Evolutionary conservation across 805 yeast genomes (phyloP).

Genomic region (Hanseniaspora jakobsenii): DNA sequence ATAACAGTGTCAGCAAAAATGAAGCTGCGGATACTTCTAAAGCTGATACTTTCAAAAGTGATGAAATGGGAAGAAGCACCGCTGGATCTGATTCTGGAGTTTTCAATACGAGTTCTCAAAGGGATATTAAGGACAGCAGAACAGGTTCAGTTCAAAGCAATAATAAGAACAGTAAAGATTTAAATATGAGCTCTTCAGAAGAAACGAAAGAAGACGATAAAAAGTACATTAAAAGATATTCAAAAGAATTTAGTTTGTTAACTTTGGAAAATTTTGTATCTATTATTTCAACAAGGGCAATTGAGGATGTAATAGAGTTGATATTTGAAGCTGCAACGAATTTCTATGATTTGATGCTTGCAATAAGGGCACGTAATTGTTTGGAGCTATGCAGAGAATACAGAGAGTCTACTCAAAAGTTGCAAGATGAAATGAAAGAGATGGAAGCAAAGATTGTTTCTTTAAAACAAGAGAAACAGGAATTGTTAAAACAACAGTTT

Average conservation of each 20-base stretch:
- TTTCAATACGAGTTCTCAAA: no score
- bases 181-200: no score
- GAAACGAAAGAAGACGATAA: slow-evolving; percentile 18
- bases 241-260: no score
- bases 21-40: no score
- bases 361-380: slow-evolving; percentile 31
- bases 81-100: neutral
- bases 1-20: no score
- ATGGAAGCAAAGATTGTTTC: slow-evolving; percentile 9
- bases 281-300: slow-evolving; percentile 44
- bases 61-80: neutral
- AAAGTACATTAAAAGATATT: slow-evolving; percentile 11
- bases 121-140: no score
- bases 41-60: neutral
- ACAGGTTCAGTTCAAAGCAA: no score
- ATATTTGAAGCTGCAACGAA: slow-evolving; percentile 52
- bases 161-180: no score
- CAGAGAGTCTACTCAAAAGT: neutral
- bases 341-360: slow-evolving; percentile 51
- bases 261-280: slow-evolving; percentile 49
- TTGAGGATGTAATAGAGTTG: slow-evolving; percentile 43
- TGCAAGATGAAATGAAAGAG: neutral
- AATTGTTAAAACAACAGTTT: slow-evolving; percentile 5
- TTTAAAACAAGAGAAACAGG: neutral
- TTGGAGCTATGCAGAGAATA: slow-evolving; percentile 20